Base-by-base conservation (phyloP, 140 eudicot species). In the Cichorium intybus region DNA sequence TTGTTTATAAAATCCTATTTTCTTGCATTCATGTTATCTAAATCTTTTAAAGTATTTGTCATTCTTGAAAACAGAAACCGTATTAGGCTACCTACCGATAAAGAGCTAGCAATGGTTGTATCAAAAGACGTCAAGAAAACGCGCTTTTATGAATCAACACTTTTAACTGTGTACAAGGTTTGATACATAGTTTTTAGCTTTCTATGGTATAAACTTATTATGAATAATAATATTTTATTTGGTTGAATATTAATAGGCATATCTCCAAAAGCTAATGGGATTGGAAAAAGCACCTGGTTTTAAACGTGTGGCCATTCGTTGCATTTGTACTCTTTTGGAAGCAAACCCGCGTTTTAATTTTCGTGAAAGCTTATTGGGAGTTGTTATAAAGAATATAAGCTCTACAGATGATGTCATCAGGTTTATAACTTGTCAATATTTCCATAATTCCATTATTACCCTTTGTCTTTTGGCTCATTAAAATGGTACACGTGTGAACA, bases 261-360 rank as follows among this genome's bases (percentile, higher is more conserved):
- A 83, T 79, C 73, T 93, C 28, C 94, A 80, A 79, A 89, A 81
- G 86, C 64, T 93, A 85, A 59, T 88, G 64, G 73, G 86, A 53
- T 49, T 88, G 57, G 88, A 79, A 61, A 68, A 62, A 24, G 77
- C 70, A 57, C 22, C 81, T 21, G 57, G 61, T 43, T 86, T 86
- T 54, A 82, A 74, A 47, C 94, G 84, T 37, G 95, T 88, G 4
- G 90, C 90, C 37, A 64, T 84, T 28, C 97, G 94, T 29, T 93
- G 99, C 76, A 71, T 86, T 70, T 85, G 99, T 62, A 77, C 75
- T 62, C 79, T 93, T 75, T 81, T 93, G 26, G 95, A 85, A 31
- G 88, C 99, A 14, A 90, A 83, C 20, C 99, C 97, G 4, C 94
- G 89, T 53, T 93, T 93, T 70, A 93, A 93, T 76, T 84, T 71